Evolutionary conservation across 495 filamentous ascomycete genomes (phyloP), one percentile per base, ranked within the genome.

Genomic region (Neurospora tetraspora): DNA sequence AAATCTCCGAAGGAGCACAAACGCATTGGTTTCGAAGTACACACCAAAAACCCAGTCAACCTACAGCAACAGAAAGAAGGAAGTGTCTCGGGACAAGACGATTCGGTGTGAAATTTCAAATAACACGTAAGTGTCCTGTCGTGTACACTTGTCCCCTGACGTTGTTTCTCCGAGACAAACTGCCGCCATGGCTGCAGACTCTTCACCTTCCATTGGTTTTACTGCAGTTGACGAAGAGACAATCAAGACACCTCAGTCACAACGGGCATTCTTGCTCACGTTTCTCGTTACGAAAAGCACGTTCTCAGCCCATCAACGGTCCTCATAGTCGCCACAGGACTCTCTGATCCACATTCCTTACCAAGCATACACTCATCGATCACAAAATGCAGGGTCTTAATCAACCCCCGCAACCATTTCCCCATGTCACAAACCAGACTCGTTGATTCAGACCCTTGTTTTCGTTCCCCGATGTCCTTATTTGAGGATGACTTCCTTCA

Each of bases 91-190:
- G 27, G 14, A 18, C 27, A 34, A 16, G 14, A 65, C 14, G 14
- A 34, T 65, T 65, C 6, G 53, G 53, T 65, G 53, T 65, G 53
- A 12, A 18, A 65, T 18, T 18, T 31, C 6, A 12, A 61, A 61
- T 34, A 61, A 61, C 53, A 34, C 27, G 53, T 3, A 34, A 61
- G 39, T 37, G 42, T 42, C 14, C 47, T 34, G 39, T 23, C 70
- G 27, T 36, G 23, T 71, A 47, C 42, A 34, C 18, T 71, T 27
- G 14, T 53, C 34, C n/a, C 42, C 42, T 71, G 70, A 71, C 37
- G 42, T 23, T 71, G 70, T 71, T 71, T 53, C 42, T 71, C 42
- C 40, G 70, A 71, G 42, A 71, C 42, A 71, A 36, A 34, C 27
- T 39, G 70, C 53, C 53, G 53, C 53, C 53, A 65, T 65, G 27